These are phyloP conservation scores for Petunia axillaris DNA, from an alignment of 257 asterid genomes.

Conservation along the genomic window DNA sequence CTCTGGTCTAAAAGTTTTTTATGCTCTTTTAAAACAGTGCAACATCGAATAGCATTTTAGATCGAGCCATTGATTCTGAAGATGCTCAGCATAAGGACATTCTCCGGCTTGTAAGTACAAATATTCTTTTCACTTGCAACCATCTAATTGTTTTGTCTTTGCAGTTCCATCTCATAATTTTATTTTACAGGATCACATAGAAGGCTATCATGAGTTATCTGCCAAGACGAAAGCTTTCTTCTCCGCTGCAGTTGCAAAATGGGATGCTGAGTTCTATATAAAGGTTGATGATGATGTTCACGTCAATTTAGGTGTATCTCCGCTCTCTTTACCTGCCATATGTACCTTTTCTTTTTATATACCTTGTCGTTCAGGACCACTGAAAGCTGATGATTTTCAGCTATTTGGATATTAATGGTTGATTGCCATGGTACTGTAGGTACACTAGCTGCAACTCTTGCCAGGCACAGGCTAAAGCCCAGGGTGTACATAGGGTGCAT, in stretches of 20 bases:
- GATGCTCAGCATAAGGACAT: slow-evolving; percentile 66
- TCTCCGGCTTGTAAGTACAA: slow-evolving; percentile 61
- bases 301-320: slow-evolving; percentile 63
- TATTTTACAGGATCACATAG: slow-evolving; percentile 63
- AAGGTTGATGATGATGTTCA: slow-evolving; percentile 90
- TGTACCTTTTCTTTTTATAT: neutral
- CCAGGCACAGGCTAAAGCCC: slow-evolving; percentile 55
- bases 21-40: slow-evolving; percentile 47
- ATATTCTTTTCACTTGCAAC: neutral
- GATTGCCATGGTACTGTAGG: slow-evolving; percentile 38
- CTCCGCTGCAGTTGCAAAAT: slow-evolving; percentile 62
- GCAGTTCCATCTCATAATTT: neutral
- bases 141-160: neutral
- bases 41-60: slow-evolving; percentile 70
- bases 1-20: neutral
- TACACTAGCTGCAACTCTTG: slow-evolving; percentile 61
- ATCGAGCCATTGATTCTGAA: slow-evolving; percentile 72
- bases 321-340: neutral
- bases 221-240: slow-evolving; percentile 84
- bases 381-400: slow-evolving; percentile 4
- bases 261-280: slow-evolving; percentile 82
- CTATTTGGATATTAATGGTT: slow-evolving; percentile 4
- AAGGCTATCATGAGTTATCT: slow-evolving; percentile 81
- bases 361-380: neutral
- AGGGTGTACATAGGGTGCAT: slow-evolving; percentile 65